These are phyloP conservation scores for Pleurotus sapidus DNA, from an alignment of 768 basidiomycete genomes.

Conservation along the genomic window DNA sequence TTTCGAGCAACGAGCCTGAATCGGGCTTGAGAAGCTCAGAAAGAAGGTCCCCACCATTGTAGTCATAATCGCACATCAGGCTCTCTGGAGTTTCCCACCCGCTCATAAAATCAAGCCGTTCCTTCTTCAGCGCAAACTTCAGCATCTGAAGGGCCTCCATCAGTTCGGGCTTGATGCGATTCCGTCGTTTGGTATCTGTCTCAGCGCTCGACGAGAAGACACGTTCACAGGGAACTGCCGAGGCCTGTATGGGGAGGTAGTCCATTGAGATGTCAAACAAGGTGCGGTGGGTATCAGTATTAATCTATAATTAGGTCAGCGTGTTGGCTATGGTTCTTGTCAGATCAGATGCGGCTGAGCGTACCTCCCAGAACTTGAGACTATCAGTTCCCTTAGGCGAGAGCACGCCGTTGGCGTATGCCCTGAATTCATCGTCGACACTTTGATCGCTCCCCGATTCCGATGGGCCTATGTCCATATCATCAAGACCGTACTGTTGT, in stretches of 20 bases:
- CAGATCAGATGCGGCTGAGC: too few species aligned
- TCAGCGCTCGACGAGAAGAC: conserved; percentile 16
- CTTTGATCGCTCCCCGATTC: too few species aligned
- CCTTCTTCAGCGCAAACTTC: conserved; percentile 13
- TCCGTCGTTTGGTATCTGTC: conserved; percentile 11
- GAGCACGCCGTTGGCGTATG: not conserved
- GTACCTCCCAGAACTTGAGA: conserved; percentile 6
- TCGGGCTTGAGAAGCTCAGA: not conserved
- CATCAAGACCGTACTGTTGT: conserved; percentile 3
- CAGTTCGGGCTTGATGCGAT: conserved; percentile 12
- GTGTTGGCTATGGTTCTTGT: too few species aligned
- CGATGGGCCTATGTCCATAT: not conserved
- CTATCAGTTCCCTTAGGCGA: not conserved
- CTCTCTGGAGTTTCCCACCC: not conserved
- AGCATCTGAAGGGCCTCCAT: conserved; percentile 19
- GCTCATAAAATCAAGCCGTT: conserved; percentile 7
- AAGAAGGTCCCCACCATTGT: conserved; percentile 1
- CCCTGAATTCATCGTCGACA: not conserved
- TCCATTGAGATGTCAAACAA: conserved; percentile 6
- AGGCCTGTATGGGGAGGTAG: conserved; percentile 13
- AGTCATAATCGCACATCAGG: conserved; percentile 1
- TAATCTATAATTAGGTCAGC: too few species aligned
- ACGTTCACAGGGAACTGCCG: conserved; percentile 15
- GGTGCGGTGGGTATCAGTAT: too few species aligned
- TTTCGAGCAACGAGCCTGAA: not conserved